Evolutionary conservation across 257 asterid species (phyloP).

Genomic region (Jasminum sambac): DNA sequence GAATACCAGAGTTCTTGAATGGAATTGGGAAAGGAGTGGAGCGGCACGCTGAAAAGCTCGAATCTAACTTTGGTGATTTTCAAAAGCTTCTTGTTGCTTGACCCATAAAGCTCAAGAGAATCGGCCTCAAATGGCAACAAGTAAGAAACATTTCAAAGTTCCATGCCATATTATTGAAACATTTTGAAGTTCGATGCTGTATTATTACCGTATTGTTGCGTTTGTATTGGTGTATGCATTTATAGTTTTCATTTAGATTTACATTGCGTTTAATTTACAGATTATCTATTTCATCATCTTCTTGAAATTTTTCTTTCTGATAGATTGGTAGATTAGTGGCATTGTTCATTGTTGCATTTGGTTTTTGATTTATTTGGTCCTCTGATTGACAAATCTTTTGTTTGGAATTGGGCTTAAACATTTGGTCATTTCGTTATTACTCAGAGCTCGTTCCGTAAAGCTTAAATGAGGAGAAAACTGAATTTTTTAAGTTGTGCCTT

Average conservation of each 20-base stretch:
- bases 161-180: conserved; percentile 9
- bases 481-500: too few relatives aligned
- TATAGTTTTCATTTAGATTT: background rate
- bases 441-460: too few relatives aligned
- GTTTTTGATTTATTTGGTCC: background rate
- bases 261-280: background rate
- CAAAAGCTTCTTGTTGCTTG: conserved; percentile 1
- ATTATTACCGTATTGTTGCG: background rate
- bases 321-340: background rate
- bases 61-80: background rate
- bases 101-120: background rate
- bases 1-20: conserved; percentile 83
- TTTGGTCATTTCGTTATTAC: background rate
- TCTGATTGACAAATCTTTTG: background rate
- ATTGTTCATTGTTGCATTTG: background rate
- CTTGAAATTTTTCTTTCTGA: background rate
- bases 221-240: background rate
- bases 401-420: background rate
- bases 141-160: conserved; percentile 31
- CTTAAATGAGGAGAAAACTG: too few relatives aligned
- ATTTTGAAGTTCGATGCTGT: too few relatives aligned
- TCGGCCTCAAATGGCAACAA: conserved; percentile 42
- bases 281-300: background rate
- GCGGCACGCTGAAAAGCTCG: conserved; percentile 58
- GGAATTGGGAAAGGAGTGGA: conserved; percentile 83